Conservation (phyloP, 2,329 filamentous ascomycete genomes). For the Ceratocystis albifundus region DNA sequence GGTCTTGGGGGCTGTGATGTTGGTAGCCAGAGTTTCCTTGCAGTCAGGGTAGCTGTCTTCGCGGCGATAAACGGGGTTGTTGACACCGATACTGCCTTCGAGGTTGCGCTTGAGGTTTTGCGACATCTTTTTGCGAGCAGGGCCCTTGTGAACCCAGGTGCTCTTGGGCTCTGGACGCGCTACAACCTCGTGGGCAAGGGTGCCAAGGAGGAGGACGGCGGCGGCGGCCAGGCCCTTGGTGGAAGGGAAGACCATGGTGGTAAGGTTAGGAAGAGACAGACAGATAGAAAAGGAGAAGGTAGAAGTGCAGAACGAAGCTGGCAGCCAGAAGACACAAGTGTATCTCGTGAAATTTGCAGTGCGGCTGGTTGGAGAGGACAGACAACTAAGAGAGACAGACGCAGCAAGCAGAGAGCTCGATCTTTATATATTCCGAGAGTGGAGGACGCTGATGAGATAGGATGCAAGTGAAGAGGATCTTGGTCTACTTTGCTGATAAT, state of each 20-base stretch:
- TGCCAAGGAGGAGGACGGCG: slow-evolving; percentile 18
- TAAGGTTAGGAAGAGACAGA: not conserved
- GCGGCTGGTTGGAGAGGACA: not conserved
- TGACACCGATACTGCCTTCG: slow-evolving; percentile 13
- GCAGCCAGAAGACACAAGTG: not conserved
- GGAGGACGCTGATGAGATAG: not conserved
- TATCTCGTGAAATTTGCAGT: not conserved
- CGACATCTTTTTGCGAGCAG: slow-evolving; percentile 20
- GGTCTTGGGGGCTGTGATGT: slow-evolving; percentile 30
- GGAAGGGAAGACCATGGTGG: not conserved
- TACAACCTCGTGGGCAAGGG: slow-evolving; percentile 8
- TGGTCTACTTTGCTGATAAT: not conserved
- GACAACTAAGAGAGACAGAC: not conserved
- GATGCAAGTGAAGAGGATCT: not conserved
- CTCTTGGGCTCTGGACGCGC: slow-evolving; percentile 18
- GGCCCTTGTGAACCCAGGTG: slow-evolving; percentile 22
- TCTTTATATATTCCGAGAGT: not conserved
- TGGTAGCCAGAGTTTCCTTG: slow-evolving; percentile 22
- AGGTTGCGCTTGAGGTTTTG: slow-evolving; percentile 21
- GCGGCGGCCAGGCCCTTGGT: not conserved
- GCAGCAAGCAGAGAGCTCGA: not conserved
- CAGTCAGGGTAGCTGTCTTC: slow-evolving; percentile 16
- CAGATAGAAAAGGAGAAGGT: not conserved
- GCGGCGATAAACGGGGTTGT: not conserved
- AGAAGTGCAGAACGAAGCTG: not conserved